Percentiles rank a stretch among this genome's conserved stretches.
Conservation (phyloP, 257 asterid species). For the Solanum arcanum region DNA sequence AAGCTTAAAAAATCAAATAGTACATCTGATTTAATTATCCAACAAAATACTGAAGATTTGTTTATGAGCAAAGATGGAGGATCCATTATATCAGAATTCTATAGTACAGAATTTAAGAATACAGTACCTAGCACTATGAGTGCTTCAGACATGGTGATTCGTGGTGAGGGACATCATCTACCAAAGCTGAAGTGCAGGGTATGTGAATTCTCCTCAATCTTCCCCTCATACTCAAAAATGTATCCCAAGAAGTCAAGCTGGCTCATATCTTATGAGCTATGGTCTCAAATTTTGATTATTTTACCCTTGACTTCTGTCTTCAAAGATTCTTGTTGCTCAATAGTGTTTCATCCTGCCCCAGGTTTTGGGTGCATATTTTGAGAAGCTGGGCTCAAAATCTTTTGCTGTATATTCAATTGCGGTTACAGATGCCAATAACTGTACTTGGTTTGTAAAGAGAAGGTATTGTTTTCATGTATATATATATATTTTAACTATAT, state of each 20-base stretch:
- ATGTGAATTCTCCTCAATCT: slow-evolving; percentile 13
- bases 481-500: slow-evolving; percentile 4
- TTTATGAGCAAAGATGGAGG: slow-evolving; percentile 30
- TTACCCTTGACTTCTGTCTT: background rate
- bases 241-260: background rate
- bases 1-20: slow-evolving; percentile 86
- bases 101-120: slow-evolving; percentile 41
- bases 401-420: slow-evolving; percentile 94
- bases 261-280: background rate
- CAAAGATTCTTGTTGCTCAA: background rate
- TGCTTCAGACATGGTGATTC: slow-evolving; percentile 53
- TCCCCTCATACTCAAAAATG: background rate
- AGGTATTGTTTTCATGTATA: slow-evolving; percentile 34
- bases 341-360: slow-evolving; percentile 12
- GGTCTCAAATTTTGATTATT: background rate
- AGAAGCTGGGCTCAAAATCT: slow-evolving; percentile 83
- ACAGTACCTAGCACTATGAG: slow-evolving; percentile 28
- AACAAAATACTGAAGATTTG: slow-evolving; percentile 27
- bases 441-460: slow-evolving; percentile 92
- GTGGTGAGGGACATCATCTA: slow-evolving; percentile 43
- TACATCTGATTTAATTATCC: slow-evolving; percentile 65
- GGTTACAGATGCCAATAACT: slow-evolving; percentile 65
- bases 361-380: slow-evolving; percentile 96
- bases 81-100: slow-evolving; percentile 68
- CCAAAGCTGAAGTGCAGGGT: slow-evolving; percentile 93